These are phyloP conservation scores for Hypericum androsaemum DNA, from an alignment of 345 rosid genomes.

Conservation along the genomic window DNA sequence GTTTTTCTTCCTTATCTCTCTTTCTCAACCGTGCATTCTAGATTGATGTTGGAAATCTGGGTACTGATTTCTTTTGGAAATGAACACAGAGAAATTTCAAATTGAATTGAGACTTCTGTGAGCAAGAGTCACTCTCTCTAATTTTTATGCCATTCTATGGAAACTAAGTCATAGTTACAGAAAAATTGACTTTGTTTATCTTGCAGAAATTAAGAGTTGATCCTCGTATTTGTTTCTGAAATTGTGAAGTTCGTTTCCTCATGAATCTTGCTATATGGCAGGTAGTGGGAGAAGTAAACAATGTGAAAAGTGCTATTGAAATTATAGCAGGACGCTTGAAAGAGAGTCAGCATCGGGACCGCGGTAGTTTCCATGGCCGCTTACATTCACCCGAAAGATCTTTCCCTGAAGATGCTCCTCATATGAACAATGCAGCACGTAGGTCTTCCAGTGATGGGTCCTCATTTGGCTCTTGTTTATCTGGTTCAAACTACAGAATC, in stretches of 20 bases:
- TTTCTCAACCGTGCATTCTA: no score
- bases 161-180: no score
- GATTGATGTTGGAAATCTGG: no score
- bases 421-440: constrained; percentile 35
- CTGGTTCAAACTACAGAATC: constrained; percentile 41
- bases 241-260: background rate
- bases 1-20: no score
- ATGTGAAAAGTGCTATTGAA: constrained; percentile 71
- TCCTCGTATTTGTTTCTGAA: no score
- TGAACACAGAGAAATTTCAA: no score
- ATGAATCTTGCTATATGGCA: constrained; percentile 21
- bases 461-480: constrained; percentile 41
- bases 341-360: constrained; percentile 98
- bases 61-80: no score
- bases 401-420: constrained; percentile 66
- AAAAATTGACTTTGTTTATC: no score
- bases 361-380: constrained; percentile 69
- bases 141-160: no score
- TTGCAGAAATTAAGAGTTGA: no score
- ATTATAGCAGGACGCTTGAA: constrained; percentile 72
- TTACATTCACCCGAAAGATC: constrained; percentile 61
- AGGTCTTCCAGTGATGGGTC: constrained; percentile 47
- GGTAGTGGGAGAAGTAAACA: constrained; percentile 77
- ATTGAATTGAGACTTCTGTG: no score
- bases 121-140: no score